These are phyloP conservation scores for Aspergillus brunneoviolaceus DNA, from an alignment of 2,329 filamentous ascomycete genomes.

Conservation along the genomic window DNA sequence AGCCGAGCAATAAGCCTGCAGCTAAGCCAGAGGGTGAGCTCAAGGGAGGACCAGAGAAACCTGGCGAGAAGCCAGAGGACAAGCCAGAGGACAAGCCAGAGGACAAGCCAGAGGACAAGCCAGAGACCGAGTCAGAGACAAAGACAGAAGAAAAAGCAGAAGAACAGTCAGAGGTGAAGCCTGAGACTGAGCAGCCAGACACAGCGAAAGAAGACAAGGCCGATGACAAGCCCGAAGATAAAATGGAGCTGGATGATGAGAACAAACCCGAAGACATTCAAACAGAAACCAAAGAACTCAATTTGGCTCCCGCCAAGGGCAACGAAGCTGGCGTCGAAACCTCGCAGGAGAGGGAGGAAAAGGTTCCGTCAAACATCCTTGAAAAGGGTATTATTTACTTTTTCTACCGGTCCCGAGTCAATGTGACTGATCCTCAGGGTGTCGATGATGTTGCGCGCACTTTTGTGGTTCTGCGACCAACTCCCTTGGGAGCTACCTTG, in stretches of 20 bases:
- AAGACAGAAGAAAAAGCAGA: conserved; percentile 9
- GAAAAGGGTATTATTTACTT: conserved; percentile 93
- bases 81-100: conserved; percentile 15
- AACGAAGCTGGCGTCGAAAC: conserved; percentile 48
- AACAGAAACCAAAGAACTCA: conserved; percentile 8
- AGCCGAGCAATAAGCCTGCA: not conserved
- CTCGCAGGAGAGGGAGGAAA: conserved; percentile 51
- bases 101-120: conserved; percentile 3
- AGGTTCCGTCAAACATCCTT: conserved; percentile 62
- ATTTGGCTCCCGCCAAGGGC: conserved; percentile 11
- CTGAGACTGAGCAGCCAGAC: not conserved
- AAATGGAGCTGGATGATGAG: conserved; percentile 12
- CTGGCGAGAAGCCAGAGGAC: conserved; percentile 19
- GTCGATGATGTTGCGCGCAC: conserved; percentile 73
- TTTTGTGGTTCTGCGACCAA: conserved; percentile 75
- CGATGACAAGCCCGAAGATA: conserved; percentile 14
- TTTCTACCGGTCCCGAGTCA: conserved; percentile 78
- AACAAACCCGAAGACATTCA: conserved; percentile 12
- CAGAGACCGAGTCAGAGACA: not conserved
- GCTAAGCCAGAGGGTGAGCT: conserved; percentile 1
- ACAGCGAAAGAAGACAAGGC: conserved; percentile 15
- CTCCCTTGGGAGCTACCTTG: conserved; percentile 68
- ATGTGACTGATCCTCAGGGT: conserved; percentile 66
- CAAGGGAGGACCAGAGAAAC: not conserved
- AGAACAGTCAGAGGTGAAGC: conserved; percentile 11